Base-by-base conservation (phyloP, 805 yeast genomes). In the Ogataea chonburiensis region DNA sequence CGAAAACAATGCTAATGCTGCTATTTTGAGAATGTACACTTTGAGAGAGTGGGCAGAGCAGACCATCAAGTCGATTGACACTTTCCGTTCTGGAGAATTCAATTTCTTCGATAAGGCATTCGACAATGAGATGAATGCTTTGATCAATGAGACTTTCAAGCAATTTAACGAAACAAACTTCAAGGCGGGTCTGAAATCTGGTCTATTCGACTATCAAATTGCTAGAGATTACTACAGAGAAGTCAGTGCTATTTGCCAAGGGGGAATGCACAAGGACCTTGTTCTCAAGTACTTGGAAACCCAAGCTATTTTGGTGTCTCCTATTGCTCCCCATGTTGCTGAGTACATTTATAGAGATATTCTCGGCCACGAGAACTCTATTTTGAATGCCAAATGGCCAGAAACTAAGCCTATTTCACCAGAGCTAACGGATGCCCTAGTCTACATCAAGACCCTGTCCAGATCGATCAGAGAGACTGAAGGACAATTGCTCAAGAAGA, bases 201-300 rank as follows among this genome's bases (percentile, higher is more conserved):
- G 96, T 50, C 74, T 93, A 52, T 93, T 91, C 53, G 98, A 93
- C 62, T 84, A 81, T 75, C 98, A 89, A 68, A 77, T 88, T 38
- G 81, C 97, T 21, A 83, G 98, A 70, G 98, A 93, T 66, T 89
- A 82, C 69, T 93, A 93, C 71, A 81, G 98, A 68, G 98, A 93
- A 52, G 72, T 80, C 8, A 70, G 76, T 37, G 63, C 71, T 21
- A 61, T 64, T 16, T 77, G 75, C 25, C 50, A 57, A 20, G 67
- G 67, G 22, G 68, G 68, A 23, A 86, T 93, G 95, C 95, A 86
- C 69, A 75, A 70, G 50, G 95, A 86, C 53, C 73, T 93, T 46
- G 81, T 87, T 25, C 56, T 77, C 47, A 79, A 81, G 52, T 93
- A 87, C 61, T 85, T 93, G 52, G 95, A 88, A 65, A 67, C 78